Base-by-base conservation (phyloP, 345 rosid species). In the Eucalyptus sp. region DNA sequence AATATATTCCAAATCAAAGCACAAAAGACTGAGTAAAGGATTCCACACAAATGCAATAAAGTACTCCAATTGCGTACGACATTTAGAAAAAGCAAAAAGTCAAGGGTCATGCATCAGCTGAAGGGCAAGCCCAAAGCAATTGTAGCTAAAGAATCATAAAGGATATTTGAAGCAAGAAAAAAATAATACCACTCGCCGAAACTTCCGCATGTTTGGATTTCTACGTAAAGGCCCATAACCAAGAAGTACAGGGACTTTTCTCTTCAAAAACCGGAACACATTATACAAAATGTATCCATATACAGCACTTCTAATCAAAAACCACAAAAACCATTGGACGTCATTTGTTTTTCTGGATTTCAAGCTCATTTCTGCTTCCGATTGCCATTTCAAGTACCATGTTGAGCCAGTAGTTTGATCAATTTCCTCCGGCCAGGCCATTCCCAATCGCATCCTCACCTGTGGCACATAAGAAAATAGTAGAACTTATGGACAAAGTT, bases 371-470 rank as follows among this genome's bases (percentile, higher is more conserved):
- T 97, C 97, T 86, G 96, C 96, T 92, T 95, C 96, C 86, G 96
- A 94, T 88, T 94, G 98, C 99, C 98, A 97, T 91, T 93, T 83
- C 87, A 97, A 90, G 94, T 96, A 97, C 98, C 98, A 96, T 29
- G 98, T 94, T 50, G 99, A 90, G 88, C 94, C 97, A 91, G 94
- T 96, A 89, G 91, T 86, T 93, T 95, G 97, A 91, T 91, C 95
- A 86, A 94, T 91, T 92, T 96, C 97, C 91, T 96, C 97, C 18
- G 98, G 99, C 98, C 98, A 95, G 79, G 98, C 97, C 96, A 96
- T 95, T 90, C 99, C 98, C 90, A 94, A 91, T 90, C 88, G 94
- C 90, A 95, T 89, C 90, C 97, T 94, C 87, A 96, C 92, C 99
- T 97, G 93, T 87, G 88, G 89, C 50, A 88, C 37, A 88, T 87